Evolutionary conservation across 2,329 filamentous ascomycete species (phyloP), one percentile per base, ranked within the genome.

Genomic region (Aspergillus sclerotialis): DNA sequence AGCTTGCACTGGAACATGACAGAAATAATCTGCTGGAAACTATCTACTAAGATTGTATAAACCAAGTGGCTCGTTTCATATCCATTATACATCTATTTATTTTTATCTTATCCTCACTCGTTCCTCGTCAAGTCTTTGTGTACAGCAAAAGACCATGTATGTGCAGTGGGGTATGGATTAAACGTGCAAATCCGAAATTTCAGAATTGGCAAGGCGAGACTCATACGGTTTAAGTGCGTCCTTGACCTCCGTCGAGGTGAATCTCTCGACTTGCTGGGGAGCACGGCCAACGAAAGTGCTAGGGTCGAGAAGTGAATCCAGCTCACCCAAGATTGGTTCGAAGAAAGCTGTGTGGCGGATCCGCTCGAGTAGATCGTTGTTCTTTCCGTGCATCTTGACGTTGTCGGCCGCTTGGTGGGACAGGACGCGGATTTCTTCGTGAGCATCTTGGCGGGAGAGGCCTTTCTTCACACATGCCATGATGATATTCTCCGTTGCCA

Each of bases 341-440:
- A 94, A 94, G 69, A 84, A 94, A 28, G 77, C 68, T 27, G 72
- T 81, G 33, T 64, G 69, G 56, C 76, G 77, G 55, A 95, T 88
- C 10, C 88, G 70, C 43, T 85, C 78, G 10, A 94, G 77, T 2
- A 94, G 70, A 56, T 94, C 87, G 53, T 94, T 94, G 35, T 76
- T 67, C 48, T 80, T 78, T 23, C 85, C 85, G 59, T 82, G 68
- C 49, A 77, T 72, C 67, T 84, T 84, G 26, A 87, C 81, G 8
- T 82, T 78, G 19, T 72, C 69, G 28, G 72, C 75, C 0, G 87
- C 85, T 63, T 93, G 70, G 64, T 88, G 82, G 2, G 76, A 84
- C 28, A 94, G 72, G 2, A 94, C 83, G 35, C 82, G 81, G 51
- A 94, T 89, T 61, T 90, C 68, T 65, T 94, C 88, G 62, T 94